A percentile compares a stretch with the other conserved stretches of the same genome.
Evolutionary conservation across 148 eudicot genomes (phyloP).

Genomic region (Oxyria digyna): DNA sequence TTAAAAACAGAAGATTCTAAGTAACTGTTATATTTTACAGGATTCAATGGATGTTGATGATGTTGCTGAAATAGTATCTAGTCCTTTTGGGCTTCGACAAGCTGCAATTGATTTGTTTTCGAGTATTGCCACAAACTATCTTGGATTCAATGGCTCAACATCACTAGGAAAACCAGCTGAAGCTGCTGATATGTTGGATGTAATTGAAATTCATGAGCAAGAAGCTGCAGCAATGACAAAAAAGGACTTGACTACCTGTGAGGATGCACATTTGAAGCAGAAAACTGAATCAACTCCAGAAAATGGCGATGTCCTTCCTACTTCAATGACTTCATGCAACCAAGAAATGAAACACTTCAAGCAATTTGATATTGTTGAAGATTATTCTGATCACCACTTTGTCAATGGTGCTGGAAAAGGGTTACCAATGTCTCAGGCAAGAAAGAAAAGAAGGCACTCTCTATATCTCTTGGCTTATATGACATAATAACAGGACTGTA

Average conservation of each 20-base stretch:
- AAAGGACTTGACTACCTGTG: conserved; percentile 19
- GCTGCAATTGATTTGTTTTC: conserved; percentile 49
- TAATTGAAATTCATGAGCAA: conserved; percentile 19
- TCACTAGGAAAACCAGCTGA: conserved; percentile 21
- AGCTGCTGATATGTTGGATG: conserved; percentile 19
- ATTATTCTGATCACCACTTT: conserved; percentile 81
- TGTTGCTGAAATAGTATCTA: conserved; percentile 14
- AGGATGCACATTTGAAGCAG: conserved; percentile 19
- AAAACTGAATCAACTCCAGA: conserved; percentile 14
- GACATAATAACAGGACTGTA: neutral
- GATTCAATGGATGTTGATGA: conserved; percentile 14
- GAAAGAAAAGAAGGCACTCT: conserved; percentile 10
- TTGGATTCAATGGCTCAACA: conserved; percentile 28
- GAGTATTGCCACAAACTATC: conserved; percentile 41
- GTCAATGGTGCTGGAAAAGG: conserved; percentile 38
- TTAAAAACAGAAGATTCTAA: neutral
- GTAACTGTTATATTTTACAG: conserved; percentile 19
- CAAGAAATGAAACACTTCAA: conserved; percentile 20
- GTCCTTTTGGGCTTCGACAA: conserved; percentile 33
- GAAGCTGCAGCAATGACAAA: conserved; percentile 13
- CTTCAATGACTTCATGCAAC: conserved; percentile 15
- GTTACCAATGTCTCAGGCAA: conserved; percentile 43
- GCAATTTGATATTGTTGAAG: conserved; percentile 70
- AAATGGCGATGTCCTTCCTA: conserved; percentile 10
- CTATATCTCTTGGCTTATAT: neutral